Evolutionary conservation across 192 early-diverging fungal genomes (phyloP).

Genomic region (Lobulomyces angularis): DNA sequence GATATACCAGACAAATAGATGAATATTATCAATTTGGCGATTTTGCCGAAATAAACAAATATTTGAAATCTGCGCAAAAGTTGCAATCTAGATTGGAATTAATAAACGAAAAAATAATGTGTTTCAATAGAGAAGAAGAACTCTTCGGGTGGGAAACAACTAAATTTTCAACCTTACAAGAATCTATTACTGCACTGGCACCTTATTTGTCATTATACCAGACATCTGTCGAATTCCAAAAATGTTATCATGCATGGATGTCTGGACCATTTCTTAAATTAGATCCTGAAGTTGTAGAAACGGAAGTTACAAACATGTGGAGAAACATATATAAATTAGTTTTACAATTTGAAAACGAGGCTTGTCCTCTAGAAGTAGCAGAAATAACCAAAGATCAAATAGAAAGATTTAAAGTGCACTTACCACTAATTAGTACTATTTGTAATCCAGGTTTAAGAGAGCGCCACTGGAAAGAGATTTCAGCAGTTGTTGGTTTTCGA

Average conservation of each 20-base stretch:
- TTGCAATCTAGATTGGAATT: slow-evolving; percentile 37
- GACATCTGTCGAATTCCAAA: slow-evolving; percentile 50
- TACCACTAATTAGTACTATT: slow-evolving; percentile 40
- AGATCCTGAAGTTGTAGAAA: slow-evolving; percentile 45
- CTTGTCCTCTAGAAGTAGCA: slow-evolving; percentile 32
- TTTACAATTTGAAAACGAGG: slow-evolving; percentile 26
- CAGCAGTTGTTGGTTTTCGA: slow-evolving; percentile 39
- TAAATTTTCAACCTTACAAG: slow-evolving; percentile 26
- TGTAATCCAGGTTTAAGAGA: slow-evolving; percentile 49
- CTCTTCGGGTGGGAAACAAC: slow-evolving; percentile 48
- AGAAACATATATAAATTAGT: slow-evolving; percentile 43
- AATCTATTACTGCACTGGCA: slow-evolving; percentile 24
- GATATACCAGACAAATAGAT: slow-evolving; percentile 46
- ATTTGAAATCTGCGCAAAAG: slow-evolving; percentile 49
- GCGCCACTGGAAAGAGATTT: slow-evolving; percentile 49
- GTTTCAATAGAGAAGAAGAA: slow-evolving; percentile 43
- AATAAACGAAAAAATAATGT: slow-evolving; percentile 29
- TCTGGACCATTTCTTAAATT: slow-evolving; percentile 46
- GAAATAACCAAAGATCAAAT: slow-evolving; percentile 51
- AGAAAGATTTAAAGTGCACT: slow-evolving; percentile 42
- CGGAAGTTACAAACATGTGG: slow-evolving; percentile 47
- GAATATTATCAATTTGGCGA: slow-evolving; percentile 45
- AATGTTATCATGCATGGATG: slow-evolving; percentile 47
- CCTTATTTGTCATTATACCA: slow-evolving; percentile 46
- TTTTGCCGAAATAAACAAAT: slow-evolving; percentile 42